Base-by-base conservation (phyloP, 768 basidiomycete species). In the Hysterangium stoloniferum region DNA sequence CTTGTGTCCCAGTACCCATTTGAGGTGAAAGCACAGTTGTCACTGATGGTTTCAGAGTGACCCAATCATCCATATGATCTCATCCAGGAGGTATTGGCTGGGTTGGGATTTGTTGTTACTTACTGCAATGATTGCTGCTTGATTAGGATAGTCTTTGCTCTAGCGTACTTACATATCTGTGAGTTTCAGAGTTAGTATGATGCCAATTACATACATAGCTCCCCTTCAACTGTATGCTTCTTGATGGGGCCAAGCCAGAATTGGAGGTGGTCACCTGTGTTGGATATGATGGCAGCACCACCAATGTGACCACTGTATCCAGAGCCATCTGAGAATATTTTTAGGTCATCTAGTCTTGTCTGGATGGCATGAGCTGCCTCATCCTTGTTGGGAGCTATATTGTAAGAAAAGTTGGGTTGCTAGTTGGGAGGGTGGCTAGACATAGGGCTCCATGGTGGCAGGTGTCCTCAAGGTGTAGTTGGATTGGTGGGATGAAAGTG, bases 271-370 rank as follows among this genome's bases (percentile, higher is more conserved):
- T 40, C 37, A 22, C 17, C 37, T 40, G 6, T 40, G 8, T 40
- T 7, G 8, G 17, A 19, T 7, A 40, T 17, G 17, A 40, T 17
- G n/a, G 37, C 37, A 7, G 37, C 37, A 8, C n/a, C 37, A 19
- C 37, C 37, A 8, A 40, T 17, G 17, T 40, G 7, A 8, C 17
- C 17, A 15, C 22, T 40, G 37, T n/a, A 40, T 8, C 37, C 37
- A 8, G 37, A 40, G 37, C 37, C 37, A 22, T 40, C 37, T 19
- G 37, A 7, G 37, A n/a, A 40, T 15, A 40, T 40, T 8, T 53
- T 55, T 59, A 33, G 54, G 50, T 64, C 63, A 0, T 59, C 47
- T 0, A 20, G 13, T 4, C 7, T 13, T n/a, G 49, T 38, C 4
- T 44, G 2, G 4, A 61, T 36, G 15, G 32, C n/a, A 36, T 4